A percentile compares a stretch with the other conserved stretches of the same genome.
These are phyloP conservation scores for Flueggea neowawraea DNA, from an alignment of 441 rosid species.

Conservation along the genomic window DNA sequence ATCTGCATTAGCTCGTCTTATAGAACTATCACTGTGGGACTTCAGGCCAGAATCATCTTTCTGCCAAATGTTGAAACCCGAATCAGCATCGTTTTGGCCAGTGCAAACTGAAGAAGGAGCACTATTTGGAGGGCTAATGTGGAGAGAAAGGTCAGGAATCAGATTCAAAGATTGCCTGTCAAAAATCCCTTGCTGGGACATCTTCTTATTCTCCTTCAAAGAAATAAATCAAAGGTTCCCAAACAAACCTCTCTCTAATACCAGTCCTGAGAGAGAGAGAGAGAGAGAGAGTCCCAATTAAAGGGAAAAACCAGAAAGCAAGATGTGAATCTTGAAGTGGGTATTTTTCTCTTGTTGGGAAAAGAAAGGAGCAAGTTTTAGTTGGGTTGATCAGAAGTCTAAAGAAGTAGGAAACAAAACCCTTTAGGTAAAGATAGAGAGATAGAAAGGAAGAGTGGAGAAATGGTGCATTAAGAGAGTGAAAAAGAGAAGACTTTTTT, in stretches of 20 bases:
- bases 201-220: constrained; percentile 9
- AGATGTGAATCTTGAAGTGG: neutral
- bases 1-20: constrained; percentile 15
- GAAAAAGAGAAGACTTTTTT: constrained; percentile 4
- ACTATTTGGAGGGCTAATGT: constrained; percentile 66
- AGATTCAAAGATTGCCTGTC: constrained; percentile 18
- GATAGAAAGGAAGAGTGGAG: neutral
- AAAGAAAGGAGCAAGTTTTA: constrained; percentile 3
- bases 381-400: constrained; percentile 1
- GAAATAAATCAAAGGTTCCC: neutral
- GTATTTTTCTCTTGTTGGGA: neutral
- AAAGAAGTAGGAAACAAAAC: neutral
- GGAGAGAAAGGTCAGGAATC: constrained; percentile 76
- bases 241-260: neutral
- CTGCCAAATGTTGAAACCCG: neutral
- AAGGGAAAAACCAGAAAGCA: constrained; percentile 9
- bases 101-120: constrained; percentile 29
- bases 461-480: constrained; percentile 1
- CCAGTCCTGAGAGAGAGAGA: constrained; percentile 31
- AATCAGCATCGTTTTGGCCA: constrained; percentile 15
- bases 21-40: constrained; percentile 15
- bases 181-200: constrained; percentile 18
- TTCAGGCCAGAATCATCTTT: too few relatives aligned
- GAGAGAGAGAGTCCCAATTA: constrained; percentile 54
- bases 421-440: neutral